Base-by-base conservation (phyloP, 441 rosid genomes). In the Lepidium campestre region DNA sequence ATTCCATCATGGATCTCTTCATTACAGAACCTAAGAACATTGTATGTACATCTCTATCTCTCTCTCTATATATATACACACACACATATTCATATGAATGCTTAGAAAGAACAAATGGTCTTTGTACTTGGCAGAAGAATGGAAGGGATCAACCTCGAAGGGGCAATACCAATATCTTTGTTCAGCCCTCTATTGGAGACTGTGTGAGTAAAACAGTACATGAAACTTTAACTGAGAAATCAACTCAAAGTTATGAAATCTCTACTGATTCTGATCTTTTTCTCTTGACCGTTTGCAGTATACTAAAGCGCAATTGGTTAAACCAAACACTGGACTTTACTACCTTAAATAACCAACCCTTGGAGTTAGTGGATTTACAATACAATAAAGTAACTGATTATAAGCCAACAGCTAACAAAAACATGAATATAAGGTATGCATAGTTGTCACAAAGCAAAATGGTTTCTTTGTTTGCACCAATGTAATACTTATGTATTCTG, bases 171-270 rank as follows among this genome's bases (percentile, higher is more conserved):
- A 29, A 2, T 4, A 45, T 5, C 22, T 4, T 57, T 89, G 27
- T 89, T 90, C 77, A 72, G 63, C 78, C 83, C 82, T 72, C 34
- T 45, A n/a, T 73, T 94, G 64, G 79, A 86, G 75, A 85, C 82
- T 0, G 77, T 86, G 97, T 91, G 56, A 76, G 93, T 75, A 18
- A 57, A 49, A 5, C 1, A 9, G 19, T 10, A 62, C 42, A 32
- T 49, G 15, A 47, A 42, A 53, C 25, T 45, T 45, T 10, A 25
- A 45, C 6, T 22, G 7, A 32, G 1, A 50, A 40, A n/a, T 22
- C 14, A 32, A 23, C 46, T 32, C 47, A 41, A 12, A 34, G 6
- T 15, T 61, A 31, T 35, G 32, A 70, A 57, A 71, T 31, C 5
- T 19, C 7, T 48, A 39, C 45, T 63, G 1, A 57, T 20, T 29